These are phyloP conservation scores for Magnolia kwangsiensis DNA, from an alignment of 164 flowering plant species.

Conservation along the genomic window DNA sequence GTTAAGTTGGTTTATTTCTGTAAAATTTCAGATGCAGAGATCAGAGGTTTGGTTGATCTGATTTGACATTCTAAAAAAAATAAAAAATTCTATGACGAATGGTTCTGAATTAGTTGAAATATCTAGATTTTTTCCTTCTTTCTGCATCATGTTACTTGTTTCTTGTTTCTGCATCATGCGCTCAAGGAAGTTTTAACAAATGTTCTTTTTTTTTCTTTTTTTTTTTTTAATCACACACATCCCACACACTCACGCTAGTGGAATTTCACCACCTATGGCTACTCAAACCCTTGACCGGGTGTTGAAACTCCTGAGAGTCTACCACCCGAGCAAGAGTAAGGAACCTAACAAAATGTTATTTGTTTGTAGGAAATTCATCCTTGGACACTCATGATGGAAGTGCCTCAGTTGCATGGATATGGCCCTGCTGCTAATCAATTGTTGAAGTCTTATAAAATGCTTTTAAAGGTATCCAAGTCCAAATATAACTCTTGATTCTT, in stretches of 20 bases:
- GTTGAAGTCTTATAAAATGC: slow-evolving; percentile 92
- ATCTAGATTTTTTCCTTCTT: background rate
- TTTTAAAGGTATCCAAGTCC: slow-evolving; percentile 59
- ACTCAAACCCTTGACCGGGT: no score
- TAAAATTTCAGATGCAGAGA: background rate
- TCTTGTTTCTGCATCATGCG: background rate
- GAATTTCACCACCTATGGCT: no score
- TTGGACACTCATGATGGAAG: slow-evolving; percentile 99
- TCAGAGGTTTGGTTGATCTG: background rate
- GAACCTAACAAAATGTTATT: background rate
- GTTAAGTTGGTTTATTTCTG: no score
- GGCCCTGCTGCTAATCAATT: slow-evolving; percentile 96
- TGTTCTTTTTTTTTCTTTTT: no score
- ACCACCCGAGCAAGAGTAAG: no score
- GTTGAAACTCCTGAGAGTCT: no score
- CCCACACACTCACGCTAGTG: no score
- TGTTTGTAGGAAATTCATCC: slow-evolving; percentile 79
- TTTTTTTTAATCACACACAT: no score
- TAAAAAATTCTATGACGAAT: background rate
- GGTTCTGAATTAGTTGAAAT: background rate
- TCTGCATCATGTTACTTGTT: no score
- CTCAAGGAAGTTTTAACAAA: background rate
- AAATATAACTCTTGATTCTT: background rate
- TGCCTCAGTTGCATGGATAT: slow-evolving; percentile 97
- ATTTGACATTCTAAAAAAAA: background rate